Percentiles rank a stretch among this genome's conserved stretches.
phyloP scores from a whole-genome alignment of 768 basidiomycete genomes.

The Podaxis pistillaris region DNA sequence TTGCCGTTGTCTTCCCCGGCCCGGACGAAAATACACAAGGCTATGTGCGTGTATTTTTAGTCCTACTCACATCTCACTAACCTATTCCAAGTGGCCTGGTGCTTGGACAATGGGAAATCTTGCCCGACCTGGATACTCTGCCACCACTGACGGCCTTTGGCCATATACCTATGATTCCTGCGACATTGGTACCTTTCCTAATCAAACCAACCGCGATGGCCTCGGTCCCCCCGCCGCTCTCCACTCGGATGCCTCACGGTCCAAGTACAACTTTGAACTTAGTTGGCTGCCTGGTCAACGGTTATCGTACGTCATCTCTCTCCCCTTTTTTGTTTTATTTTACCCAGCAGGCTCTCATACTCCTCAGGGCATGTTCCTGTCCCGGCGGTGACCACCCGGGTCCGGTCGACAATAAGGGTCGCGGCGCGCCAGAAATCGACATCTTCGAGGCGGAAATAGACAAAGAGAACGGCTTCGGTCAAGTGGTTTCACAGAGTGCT shows the following conservation, averaged over 20 bases:
- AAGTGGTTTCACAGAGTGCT: slow-evolving; percentile 69
- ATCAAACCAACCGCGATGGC: slow-evolving; percentile 58
- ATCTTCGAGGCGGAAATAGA: slow-evolving; percentile 75
- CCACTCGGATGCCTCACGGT: slow-evolving; percentile 43
- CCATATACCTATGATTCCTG: slow-evolving; percentile 76
- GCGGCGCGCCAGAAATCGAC: slow-evolving; percentile 83
- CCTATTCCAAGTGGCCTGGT: slow-evolving; percentile 68
- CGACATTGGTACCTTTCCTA: slow-evolving; percentile 76
- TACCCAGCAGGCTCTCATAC: neutral
- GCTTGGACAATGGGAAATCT: slow-evolving; percentile 91
- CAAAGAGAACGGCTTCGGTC: slow-evolving; percentile 43
- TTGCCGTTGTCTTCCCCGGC: slow-evolving; percentile 57
- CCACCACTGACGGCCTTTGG: slow-evolving; percentile 80
- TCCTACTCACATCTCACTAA: neutral
- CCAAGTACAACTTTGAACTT: slow-evolving; percentile 55
- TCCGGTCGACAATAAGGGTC: slow-evolving; percentile 49
- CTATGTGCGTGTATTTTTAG: slow-evolving; percentile 36
- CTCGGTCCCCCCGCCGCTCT: slow-evolving; percentile 62
- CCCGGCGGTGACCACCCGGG: slow-evolving; percentile 77
- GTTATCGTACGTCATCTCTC: slow-evolving; percentile 50
- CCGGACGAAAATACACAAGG: slow-evolving; percentile 49
- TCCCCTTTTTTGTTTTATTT: neutral
- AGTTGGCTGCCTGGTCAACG: slow-evolving; percentile 80
- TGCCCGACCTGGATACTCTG: slow-evolving; percentile 76
- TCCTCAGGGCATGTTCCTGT: slow-evolving; percentile 69